Evolutionary conservation across 306 rosid genomes (phyloP), one percentile per base, ranked within the genome.

Genomic region (Quillaja saponaria): DNA sequence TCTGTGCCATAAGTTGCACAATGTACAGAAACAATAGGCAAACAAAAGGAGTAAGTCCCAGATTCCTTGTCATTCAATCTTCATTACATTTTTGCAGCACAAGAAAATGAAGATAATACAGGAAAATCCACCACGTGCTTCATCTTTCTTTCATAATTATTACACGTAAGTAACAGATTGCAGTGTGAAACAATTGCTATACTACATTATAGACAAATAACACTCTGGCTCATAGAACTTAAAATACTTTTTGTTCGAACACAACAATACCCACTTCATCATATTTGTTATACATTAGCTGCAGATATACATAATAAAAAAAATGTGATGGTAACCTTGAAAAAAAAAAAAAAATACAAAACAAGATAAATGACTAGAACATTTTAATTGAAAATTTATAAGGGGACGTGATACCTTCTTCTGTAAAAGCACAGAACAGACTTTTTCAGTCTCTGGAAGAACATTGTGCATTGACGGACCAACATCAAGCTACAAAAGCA

Each of bases 401-500:
- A 5, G 25, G 38, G 12, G 6, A 10, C 17, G 45, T 4, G 33
- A 21, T 63, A 84, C 97, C 87, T 91, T 91, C 80, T 88, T 91
- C 74, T 73, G 78, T 0, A 76, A 68, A 34, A 92, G 90, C 81
- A 83, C 41, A 44, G 96, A 88, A 68, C 87, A 84, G 40, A 81
- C 85, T 55, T 72, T 91, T 81, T 92, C 88, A 47, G 84, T 71
- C 65, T 77, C 83, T 10, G 92, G 94, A 78, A 92, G 80, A 82
- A 73, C 72, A 14, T 40, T 17, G 77, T 88, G 95, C 98, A 88
- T 92, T 19, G 96, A 80, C 6, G 95, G 96, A 1, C 98, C 91
- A 61, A 88, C 95, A 79, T 92, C 96, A 73, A 92, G 76, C 84
- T 88, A 63, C 76, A 92, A 78, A 76, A 91, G 76, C 78, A 84